Evolutionary conservation across 306 rosid species (phyloP).

Genomic region (Dalbergia cochinchinensis): DNA sequence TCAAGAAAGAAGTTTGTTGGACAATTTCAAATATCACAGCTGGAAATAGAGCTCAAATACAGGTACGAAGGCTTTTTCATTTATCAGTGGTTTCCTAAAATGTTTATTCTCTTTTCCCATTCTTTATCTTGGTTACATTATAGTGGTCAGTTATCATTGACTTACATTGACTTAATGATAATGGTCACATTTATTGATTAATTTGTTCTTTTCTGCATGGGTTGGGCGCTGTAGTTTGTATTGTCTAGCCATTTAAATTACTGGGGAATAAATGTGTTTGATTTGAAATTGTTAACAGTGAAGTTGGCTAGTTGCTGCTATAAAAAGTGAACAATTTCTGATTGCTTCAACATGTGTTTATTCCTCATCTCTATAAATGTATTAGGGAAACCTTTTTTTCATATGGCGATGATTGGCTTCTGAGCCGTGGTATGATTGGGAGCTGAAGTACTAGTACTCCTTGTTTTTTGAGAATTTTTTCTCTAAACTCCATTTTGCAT

Average conservation of each 20-base stretch:
- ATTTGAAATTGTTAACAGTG: not conserved
- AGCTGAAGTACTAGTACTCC: not conserved
- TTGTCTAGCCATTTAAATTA: not conserved
- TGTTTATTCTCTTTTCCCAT: not conserved
- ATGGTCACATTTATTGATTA: not conserved
- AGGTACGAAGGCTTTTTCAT: constrained; percentile 48
- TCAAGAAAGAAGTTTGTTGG: constrained; percentile 57
- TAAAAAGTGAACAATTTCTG: not conserved
- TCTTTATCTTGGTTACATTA: constrained; percentile 12
- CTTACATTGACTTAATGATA: not conserved
- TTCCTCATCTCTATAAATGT: not conserved
- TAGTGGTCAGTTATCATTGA: constrained; percentile 2
- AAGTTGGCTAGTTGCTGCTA: not conserved
- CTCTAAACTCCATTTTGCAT: not conserved
- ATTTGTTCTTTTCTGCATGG: not conserved
- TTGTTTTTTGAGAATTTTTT: not conserved
- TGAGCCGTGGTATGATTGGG: not conserved
- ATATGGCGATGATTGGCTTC: too few species aligned
- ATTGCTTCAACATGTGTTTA: not conserved
- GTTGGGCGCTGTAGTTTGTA: not conserved
- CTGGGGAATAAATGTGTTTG: not conserved
- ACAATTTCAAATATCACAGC: constrained; percentile 79
- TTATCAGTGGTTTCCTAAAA: not conserved
- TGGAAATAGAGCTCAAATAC: constrained; percentile 73
- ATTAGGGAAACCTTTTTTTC: not conserved